phyloP scores from a whole-genome alignment of 305 asterid species.

The Fraxinus dipetala region DNA sequence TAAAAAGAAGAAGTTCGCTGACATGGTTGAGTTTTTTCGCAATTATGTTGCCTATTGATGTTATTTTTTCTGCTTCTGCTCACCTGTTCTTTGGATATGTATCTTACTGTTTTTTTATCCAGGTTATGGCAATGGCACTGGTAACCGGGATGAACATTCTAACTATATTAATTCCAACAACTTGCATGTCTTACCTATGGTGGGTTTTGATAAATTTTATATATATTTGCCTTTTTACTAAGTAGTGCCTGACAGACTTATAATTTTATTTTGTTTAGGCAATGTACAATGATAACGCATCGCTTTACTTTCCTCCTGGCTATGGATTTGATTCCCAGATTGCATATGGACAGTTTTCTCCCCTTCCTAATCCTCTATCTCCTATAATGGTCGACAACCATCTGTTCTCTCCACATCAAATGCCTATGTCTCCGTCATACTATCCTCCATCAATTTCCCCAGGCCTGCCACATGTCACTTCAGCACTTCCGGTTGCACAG shows the following conservation, averaged over 20 bases:
- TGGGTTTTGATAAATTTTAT: conserved; percentile 36
- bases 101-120: conserved; percentile 31
- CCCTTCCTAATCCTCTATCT: conserved; percentile 85
- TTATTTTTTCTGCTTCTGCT: neutral
- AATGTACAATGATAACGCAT: conserved; percentile 84
- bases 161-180: conserved; percentile 72
- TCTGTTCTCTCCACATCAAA: conserved; percentile 85
- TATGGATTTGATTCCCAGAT: conserved; percentile 88
- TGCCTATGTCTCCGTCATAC: conserved; percentile 68
- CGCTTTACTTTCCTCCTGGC: conserved; percentile 70
- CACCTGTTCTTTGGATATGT: conserved; percentile 4
- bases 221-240: conserved; percentile 20
- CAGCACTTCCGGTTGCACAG: conserved; percentile 65
- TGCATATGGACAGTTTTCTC: conserved; percentile 94
- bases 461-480: conserved; percentile 69
- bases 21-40: neutral
- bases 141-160: conserved; percentile 73
- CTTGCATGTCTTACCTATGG: conserved; percentile 82
- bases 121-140: conserved; percentile 79
- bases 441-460: conserved; percentile 83
- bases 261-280: conserved; percentile 48
- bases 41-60: neutral
- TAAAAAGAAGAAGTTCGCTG: neutral
- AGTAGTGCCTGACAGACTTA: conserved; percentile 17
- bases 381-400: conserved; percentile 92